Conservation (phyloP, 371 early-diverging fungal genomes). For the Mucor circinelloides region DNA sequence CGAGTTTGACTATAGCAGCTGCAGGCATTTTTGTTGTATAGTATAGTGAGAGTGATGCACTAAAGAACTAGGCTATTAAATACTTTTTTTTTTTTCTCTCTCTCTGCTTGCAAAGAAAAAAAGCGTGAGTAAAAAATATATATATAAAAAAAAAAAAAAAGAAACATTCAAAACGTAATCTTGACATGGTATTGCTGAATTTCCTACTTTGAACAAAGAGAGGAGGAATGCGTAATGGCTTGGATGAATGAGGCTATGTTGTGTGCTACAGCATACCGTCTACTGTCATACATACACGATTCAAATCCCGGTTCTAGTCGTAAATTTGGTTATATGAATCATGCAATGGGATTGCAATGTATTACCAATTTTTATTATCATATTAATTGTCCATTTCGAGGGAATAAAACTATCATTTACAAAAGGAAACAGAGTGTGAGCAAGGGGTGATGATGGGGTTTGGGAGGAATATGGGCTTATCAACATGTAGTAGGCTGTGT, state of each 20-base stretch:
- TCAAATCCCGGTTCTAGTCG: background rate
- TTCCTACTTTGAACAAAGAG: background rate
- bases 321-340: background rate
- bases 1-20: constrained; percentile 18
- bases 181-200: background rate
- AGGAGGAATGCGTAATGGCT: background rate
- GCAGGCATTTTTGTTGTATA: constrained; percentile 4
- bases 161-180: background rate
- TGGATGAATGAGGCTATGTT: constrained; percentile 2
- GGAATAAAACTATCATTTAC: background rate
- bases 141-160: background rate
- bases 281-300: background rate
- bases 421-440: background rate
- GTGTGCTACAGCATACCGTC: background rate
- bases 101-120: background rate
- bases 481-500: background rate
- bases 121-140: constrained; percentile 2
- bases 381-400: background rate
- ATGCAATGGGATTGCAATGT: background rate
- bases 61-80: background rate
- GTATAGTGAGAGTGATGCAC: background rate
- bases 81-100: background rate
- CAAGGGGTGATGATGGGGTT: too few species aligned
- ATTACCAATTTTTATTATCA: background rate
- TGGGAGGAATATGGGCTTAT: background rate